Percentiles rank a stretch among this genome's conserved stretches.
These are phyloP conservation scores for Leptodermis oblonga DNA, from an alignment of 257 asterid genomes.

Conservation along the genomic window DNA sequence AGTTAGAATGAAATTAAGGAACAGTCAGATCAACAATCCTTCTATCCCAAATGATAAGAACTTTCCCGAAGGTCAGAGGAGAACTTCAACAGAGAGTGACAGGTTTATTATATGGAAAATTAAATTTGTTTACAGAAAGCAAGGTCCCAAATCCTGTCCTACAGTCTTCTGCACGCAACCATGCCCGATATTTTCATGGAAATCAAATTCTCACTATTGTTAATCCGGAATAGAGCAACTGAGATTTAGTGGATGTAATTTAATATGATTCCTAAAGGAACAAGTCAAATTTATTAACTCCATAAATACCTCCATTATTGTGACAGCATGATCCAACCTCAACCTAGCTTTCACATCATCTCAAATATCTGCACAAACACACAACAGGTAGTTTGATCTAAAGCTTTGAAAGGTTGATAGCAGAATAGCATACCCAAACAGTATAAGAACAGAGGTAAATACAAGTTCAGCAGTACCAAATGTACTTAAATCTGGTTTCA, in stretches of 20 bases:
- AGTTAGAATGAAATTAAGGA: background rate
- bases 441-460: background rate
- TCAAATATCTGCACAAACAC: slow-evolving; percentile 67
- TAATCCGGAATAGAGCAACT: background rate
- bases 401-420: background rate
- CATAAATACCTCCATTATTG: slow-evolving; percentile 6
- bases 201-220: background rate
- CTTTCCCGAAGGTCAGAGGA: background rate
- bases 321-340: background rate
- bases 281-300: background rate
- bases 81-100: background rate
- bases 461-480: background rate
- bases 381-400: slow-evolving; percentile 13
- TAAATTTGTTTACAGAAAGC: background rate
- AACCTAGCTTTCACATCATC: slow-evolving; percentile 46
- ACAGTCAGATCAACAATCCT: background rate
- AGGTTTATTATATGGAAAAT: background rate
- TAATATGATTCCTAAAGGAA: background rate
- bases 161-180: background rate
- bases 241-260: background rate
- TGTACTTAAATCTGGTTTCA: background rate
- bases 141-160: too few species aligned
- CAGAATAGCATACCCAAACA: background rate
- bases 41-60: background rate
- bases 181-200: background rate